These are phyloP conservation scores for Microsporum ferrugineum DNA, from an alignment of 2,329 filamentous ascomycete species.

Conservation along the genomic window DNA sequence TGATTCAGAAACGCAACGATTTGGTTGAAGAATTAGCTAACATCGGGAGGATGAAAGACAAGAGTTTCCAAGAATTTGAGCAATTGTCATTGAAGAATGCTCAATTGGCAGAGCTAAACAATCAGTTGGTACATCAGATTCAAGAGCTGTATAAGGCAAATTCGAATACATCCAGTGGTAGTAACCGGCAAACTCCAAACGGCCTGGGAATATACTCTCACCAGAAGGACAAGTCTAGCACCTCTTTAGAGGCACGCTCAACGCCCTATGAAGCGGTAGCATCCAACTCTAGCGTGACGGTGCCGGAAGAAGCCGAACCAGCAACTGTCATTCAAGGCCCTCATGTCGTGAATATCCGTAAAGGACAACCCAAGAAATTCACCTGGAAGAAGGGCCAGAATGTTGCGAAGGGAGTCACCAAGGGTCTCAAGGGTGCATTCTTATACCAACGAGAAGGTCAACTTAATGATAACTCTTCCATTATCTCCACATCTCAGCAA, in stretches of 20 bases:
- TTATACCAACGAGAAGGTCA: conserved; percentile 50
- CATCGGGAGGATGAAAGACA: conserved; percentile 75
- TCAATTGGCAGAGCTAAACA: conserved; percentile 88
- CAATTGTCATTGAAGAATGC: conserved; percentile 88
- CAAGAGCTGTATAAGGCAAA: conserved; percentile 85
- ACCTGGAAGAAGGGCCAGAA: conserved; percentile 98
- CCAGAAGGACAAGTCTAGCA: conserved; percentile 40
- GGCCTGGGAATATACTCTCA: conserved; percentile 54
- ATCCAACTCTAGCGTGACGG: conserved; percentile 44
- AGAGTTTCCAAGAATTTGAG: conserved; percentile 90
- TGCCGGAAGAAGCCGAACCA: conserved; percentile 56
- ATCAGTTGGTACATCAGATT: conserved; percentile 86
- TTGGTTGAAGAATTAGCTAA: conserved; percentile 75
- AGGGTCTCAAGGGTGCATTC: conserved; percentile 87
- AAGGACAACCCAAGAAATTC: conserved; percentile 89
- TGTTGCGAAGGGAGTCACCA: conserved; percentile 85
- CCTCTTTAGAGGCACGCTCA: conserved; percentile 32
- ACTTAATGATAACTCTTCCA: conserved; percentile 55
- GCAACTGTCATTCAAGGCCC: conserved; percentile 56
- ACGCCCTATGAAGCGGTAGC: conserved; percentile 42
- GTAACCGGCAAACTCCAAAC: conserved; percentile 25
- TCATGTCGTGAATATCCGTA: conserved; percentile 91
- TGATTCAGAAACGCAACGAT: conserved; percentile 77
- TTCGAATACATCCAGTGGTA: conserved; percentile 37
- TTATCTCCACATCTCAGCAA: conserved; percentile 40